Base-by-base conservation (phyloP, 1,284 basidiomycete species). In the Cystobasidium slooffiae region DNA sequence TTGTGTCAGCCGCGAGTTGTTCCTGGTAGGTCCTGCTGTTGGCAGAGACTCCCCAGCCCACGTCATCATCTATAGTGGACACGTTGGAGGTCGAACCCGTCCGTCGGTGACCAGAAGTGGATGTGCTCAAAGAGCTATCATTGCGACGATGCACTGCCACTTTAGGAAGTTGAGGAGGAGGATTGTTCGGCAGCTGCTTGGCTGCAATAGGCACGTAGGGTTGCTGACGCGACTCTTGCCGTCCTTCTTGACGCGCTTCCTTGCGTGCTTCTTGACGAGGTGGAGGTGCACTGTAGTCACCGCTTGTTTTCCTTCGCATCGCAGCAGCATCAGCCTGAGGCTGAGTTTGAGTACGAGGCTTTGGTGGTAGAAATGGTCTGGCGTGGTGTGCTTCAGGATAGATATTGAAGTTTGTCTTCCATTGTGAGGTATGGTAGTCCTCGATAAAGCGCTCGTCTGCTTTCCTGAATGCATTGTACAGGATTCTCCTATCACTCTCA, bases 391-490 rank as follows among this genome's bases (percentile, higher is more conserved):
- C 41, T 62, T 47, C 53, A 12, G 24, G 18, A 10, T 16, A 12
- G 5, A 31, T 31, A 12, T 56, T 56, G 24, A 62, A 12, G 39
- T 41, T 12, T 20, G 59, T 16, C 14, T 43, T 44, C 59, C 59
- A 62, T 8, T 44, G 37, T 6, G 41, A 44, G 8, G 59, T 62
- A 24, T 62, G 59, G 39, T 43, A 62, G 59, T 62, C n/a, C 18
- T 62, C 41, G 44, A 62, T 62, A 37, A 20, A 24, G 7, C 39
- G 39, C 59, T 62, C 44, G 39, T 62, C 59, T 16, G 41, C 59
- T 37, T 44, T 18, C 5, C 59, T 41, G 14, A 62, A 62, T 22
- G 41, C 59, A 16, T 62, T 37, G 39, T 62, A 62, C 41, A 62
- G 14, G 14, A 47, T 6, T 41, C 44, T 62, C 4, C 59, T 31